Conservation (phyloP, 805 yeast genomes). For the Candida corydali region DNA sequence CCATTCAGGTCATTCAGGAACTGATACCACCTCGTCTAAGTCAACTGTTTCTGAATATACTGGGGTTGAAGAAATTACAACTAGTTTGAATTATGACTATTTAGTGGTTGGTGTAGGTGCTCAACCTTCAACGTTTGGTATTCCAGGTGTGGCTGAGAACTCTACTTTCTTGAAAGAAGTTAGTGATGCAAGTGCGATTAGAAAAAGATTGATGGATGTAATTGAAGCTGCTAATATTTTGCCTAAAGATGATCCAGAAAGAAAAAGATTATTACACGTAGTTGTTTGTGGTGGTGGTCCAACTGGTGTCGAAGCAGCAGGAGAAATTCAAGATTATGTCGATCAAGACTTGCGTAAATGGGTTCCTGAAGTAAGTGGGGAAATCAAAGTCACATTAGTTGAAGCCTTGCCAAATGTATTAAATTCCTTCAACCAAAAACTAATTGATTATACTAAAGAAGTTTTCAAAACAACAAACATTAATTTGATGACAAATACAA, state of each 20-base stretch:
- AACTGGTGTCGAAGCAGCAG: constrained; percentile 97
- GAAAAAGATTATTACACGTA: constrained; percentile 78
- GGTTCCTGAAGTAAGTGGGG: constrained; percentile 82
- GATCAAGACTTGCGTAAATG: constrained; percentile 86
- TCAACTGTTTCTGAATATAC: constrained; percentile 38
- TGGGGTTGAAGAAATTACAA: constrained; percentile 40
- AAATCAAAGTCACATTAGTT: constrained; percentile 77
- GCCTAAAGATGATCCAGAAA: constrained; percentile 70
- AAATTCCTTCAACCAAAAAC: constrained; percentile 64
- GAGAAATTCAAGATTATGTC: constrained; percentile 90
- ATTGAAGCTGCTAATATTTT: constrained; percentile 85
- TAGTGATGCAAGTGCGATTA: constrained; percentile 79
- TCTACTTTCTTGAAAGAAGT: constrained; percentile 89
- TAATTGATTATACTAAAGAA: constrained; percentile 75
- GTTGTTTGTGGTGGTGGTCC: constrained; percentile 99
- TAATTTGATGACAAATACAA: constrained; percentile 74
- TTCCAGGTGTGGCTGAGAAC: constrained; percentile 87
- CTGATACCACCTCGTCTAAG: constrained; percentile 41
- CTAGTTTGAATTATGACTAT: constrained; percentile 66
- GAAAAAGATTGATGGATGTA: constrained; percentile 78
- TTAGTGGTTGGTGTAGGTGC: constrained; percentile 94
- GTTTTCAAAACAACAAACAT: constrained; percentile 66
- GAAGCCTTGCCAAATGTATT: constrained; percentile 91
- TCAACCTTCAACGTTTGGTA: constrained; percentile 89
- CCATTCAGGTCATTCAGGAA: constrained; percentile 52